Conservation (phyloP, 1,284 basidiomycete species). For the Pulchroboletus neoregius region DNA sequence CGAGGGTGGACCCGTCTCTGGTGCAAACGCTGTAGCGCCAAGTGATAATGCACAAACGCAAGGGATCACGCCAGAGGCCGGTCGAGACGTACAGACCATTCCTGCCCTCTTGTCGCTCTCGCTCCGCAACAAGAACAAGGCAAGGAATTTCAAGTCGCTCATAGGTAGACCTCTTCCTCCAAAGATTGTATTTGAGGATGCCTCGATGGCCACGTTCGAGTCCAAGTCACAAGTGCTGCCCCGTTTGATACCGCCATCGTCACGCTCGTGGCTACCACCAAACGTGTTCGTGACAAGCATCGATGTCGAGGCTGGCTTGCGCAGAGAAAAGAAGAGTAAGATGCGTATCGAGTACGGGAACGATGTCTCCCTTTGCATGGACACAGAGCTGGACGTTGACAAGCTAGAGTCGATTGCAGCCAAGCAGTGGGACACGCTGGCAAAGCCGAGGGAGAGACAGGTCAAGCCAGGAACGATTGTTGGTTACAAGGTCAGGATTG, state of each 20-base stretch:
- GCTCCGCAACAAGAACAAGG: slow-evolving; percentile 71
- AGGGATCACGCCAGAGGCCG: slow-evolving; percentile 17
- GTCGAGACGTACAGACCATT: neutral
- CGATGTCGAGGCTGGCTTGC: slow-evolving; percentile 30
- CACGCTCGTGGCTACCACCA: slow-evolving; percentile 23
- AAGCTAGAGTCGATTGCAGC: slow-evolving; percentile 14
- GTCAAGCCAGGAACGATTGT: slow-evolving; percentile 11
- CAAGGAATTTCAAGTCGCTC: slow-evolving; percentile 57
- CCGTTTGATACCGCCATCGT: slow-evolving; percentile 57
- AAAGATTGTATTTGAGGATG: slow-evolving; percentile 59
- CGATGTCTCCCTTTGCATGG: slow-evolving; percentile 9
- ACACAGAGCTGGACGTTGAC: slow-evolving; percentile 7
- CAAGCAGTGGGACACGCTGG: slow-evolving; percentile 18
- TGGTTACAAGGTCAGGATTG: slow-evolving; percentile 27
- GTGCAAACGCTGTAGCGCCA: slow-evolving; percentile 34
- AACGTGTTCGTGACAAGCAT: slow-evolving; percentile 36
- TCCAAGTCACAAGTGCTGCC: slow-evolving; percentile 10
- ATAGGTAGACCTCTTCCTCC: slow-evolving; percentile 45
- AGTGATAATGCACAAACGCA: neutral
- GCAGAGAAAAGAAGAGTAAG: slow-evolving; percentile 10
- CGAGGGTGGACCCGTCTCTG: slow-evolving; percentile 19
- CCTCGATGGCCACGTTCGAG: too few relatives aligned
- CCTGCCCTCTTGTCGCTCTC: slow-evolving; percentile 36
- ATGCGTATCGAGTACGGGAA: slow-evolving; percentile 9
- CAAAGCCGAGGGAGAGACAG: neutral